Evolutionary conservation across 2,329 filamentous ascomycete genomes (phyloP), one percentile per base, ranked within the genome.

Genomic region (Gnomoniopsis sp.): DNA sequence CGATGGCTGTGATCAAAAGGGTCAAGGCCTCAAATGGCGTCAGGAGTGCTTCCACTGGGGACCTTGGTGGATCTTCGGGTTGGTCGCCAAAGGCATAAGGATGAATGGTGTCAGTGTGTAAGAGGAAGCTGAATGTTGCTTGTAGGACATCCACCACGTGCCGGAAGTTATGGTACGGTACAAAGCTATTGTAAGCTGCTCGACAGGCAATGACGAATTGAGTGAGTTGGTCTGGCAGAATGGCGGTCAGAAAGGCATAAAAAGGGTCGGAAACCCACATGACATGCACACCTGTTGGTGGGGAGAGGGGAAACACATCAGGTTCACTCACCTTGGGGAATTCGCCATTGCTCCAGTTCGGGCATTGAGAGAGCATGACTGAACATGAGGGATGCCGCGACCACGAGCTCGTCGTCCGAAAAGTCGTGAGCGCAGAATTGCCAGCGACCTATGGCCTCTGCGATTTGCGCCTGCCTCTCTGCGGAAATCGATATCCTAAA

Each of bases 151-250:
- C 95, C 62, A 97, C 88, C 22, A 96, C 95, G 74, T 99, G 95
- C 56, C 93, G 89, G 72, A 98, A 99, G 74, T 99, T 99, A 78
- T 99, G 95, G 70, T 98, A 99, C 22, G 93, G 90, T 38, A 97
- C 92, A 72, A 96, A 96, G 59, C 86, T 89, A 72, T 98, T 98
- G 77, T 99, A 99, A n/a, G 95, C 91, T 50, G 89, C 87, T 62
- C 93, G 88, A 69, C 92, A 95, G 55, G 93, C 92, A 63, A 96
- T 83, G 61, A 98, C 79, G 69, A 96, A 98, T 55, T 85, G 87
- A 64, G 89, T 88, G 30, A 99, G 79, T 71, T 96, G 88, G 66
- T 90, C 91, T 90, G 68, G 17, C 47, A 60, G 63, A 61, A 61
- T 65, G 65, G 65, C 60, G 67, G 74, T 82, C 71, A 83, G 78